Percentiles rank a stretch among this genome's conserved stretches.
These are phyloP conservation scores for Penicillium digitatum DNA, from an alignment of 2,329 filamentous ascomycete genomes.

Conservation along the genomic window DNA sequence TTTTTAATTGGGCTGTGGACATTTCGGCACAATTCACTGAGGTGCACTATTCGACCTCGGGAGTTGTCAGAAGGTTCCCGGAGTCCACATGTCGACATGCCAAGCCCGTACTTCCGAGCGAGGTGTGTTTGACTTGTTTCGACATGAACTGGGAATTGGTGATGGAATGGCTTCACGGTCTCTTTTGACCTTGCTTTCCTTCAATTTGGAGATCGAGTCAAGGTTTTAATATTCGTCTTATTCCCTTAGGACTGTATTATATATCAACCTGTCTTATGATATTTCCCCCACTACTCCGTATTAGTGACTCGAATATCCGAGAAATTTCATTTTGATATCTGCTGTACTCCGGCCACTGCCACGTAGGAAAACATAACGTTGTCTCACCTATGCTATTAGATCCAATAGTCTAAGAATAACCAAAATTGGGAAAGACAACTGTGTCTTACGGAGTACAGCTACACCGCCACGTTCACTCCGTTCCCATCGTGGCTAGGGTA, in stretches of 20 bases:
- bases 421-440: not conserved
- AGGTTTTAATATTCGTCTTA: too few species aligned
- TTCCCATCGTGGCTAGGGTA: constrained; percentile 23
- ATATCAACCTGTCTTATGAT: too few species aligned
- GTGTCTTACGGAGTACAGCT: not conserved
- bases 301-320: too few species aligned
- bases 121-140: too few species aligned
- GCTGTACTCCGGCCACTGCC: not conserved
- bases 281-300: too few species aligned
- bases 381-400: not conserved
- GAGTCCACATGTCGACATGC: not conserved
- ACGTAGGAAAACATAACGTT: not conserved
- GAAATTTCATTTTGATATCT: not conserved
- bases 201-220: too few species aligned
- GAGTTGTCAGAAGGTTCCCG: not conserved
- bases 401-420: not conserved
- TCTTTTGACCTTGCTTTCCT: too few species aligned
- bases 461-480: constrained; percentile 15
- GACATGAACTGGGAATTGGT: too few species aligned
- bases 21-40: not conserved
- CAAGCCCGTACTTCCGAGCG: not conserved
- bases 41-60: not conserved
- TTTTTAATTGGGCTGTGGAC: not conserved
- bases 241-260: too few species aligned
- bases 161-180: too few species aligned